phyloP scores from a whole-genome alignment of 2,329 filamentous ascomycete genomes.

The Microsporum ferrugineum region DNA sequence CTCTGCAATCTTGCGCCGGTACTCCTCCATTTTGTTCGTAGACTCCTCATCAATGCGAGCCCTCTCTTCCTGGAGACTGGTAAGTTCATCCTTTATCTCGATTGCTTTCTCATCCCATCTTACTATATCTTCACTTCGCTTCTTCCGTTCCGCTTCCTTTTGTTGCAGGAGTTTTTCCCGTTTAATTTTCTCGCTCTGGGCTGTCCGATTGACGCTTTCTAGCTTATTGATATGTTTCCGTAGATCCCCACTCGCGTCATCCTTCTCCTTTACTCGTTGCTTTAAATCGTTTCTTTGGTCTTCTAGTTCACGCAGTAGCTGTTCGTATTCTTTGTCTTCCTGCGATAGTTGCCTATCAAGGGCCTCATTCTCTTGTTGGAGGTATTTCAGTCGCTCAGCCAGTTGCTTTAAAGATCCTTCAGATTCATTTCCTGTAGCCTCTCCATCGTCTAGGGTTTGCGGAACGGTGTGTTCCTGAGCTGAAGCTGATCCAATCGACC shows the following conservation, averaged over 20 bases:
- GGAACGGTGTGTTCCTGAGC: slow-evolving; percentile 28
- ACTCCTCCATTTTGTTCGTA: slow-evolving; percentile 30
- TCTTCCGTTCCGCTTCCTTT: slow-evolving; percentile 50
- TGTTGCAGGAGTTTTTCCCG: slow-evolving; percentile 56
- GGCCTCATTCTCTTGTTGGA: slow-evolving; percentile 75
- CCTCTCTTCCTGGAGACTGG: slow-evolving; percentile 35
- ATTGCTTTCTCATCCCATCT: slow-evolving; percentile 47
- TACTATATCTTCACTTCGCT: slow-evolving; percentile 48
- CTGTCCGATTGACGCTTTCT: slow-evolving; percentile 68
- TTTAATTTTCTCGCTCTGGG: slow-evolving; percentile 66
- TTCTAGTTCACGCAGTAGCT: slow-evolving; percentile 55
- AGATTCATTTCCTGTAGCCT: slow-evolving; percentile 40
- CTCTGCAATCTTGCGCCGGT: slow-evolving; percentile 34
- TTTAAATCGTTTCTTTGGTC: slow-evolving; percentile 70
- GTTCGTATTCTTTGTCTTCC: slow-evolving; percentile 59
- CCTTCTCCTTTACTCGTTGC: slow-evolving; percentile 72
- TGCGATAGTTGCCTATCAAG: slow-evolving; percentile 53
- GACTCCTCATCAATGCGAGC: slow-evolving; percentile 31
- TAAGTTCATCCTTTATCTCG: slow-evolving; percentile 41
- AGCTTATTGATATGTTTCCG: slow-evolving; percentile 69
- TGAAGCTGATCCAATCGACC: slow-evolving; percentile 58
- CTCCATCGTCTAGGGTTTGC: slow-evolving; percentile 32
- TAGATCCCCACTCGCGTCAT: slow-evolving; percentile 75
- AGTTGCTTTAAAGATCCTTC: slow-evolving; percentile 63
- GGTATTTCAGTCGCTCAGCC: slow-evolving; percentile 65